Evolutionary conservation across 1,284 basidiomycete genomes (phyloP), one percentile per base, ranked within the genome.

Genomic region (Coniophora puteana): DNA sequence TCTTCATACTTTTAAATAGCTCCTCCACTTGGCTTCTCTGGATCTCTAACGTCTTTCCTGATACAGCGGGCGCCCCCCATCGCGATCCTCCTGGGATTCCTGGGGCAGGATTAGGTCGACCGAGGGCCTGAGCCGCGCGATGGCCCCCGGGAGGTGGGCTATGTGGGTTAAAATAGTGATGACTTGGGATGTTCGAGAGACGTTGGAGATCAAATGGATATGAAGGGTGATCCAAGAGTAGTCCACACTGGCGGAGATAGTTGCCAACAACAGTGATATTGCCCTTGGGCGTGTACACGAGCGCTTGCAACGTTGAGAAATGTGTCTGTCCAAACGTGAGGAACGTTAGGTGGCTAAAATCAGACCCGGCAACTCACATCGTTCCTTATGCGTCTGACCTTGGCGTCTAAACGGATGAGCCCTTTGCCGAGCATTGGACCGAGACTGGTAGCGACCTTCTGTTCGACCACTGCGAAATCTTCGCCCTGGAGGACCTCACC

Each of bases 1-100:
- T 83, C 57, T 83, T 83, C 51, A 99, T 61, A 54, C 76, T 91
- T 65, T 89, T 86, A 70, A 98, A 98, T 7, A 99, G 72, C 51
- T 94, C 86, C 50, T 98, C 93, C 13, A 97, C 88, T 59, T 98
- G 95, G 61, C 83, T 86, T 47, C 92, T 75, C 63, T 96, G 92
- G 34, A 96, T 82, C 59, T 98, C 93, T 8, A 95, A 83, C 48
- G 83, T 89, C 65, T 89, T 92, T 12, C 76, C 80, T 32, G 80
- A 69, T 28, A 83, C 77, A 12, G 68, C 63, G 22, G 77, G 72
- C 7, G 77, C 71, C 34, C 64, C 69, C 84, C 84, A 90, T 45
- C 77, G 69, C 28, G 59, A 51, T 20, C 65, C 64, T 12, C 66
- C 61, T 16, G 69, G 63, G 27, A 69, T 68, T n/a, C n/a, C n/a